These are phyloP conservation scores for Phytophthora niederhauseri DNA, from an alignment of 352 stramenopile genomes.

Conservation along the genomic window DNA sequence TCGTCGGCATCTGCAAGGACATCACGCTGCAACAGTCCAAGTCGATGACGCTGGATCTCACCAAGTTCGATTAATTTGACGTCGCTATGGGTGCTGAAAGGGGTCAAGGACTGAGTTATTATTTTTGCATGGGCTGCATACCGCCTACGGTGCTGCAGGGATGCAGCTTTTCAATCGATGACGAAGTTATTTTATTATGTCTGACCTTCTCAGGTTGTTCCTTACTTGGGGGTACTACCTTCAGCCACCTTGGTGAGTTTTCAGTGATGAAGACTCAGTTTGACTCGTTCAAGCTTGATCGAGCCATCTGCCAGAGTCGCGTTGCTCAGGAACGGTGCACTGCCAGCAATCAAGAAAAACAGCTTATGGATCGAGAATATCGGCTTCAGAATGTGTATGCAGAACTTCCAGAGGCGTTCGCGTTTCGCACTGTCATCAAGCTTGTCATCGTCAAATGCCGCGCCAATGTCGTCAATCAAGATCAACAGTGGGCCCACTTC, in stretches of 20 bases:
- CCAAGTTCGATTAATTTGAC: slow-evolving; percentile 51
- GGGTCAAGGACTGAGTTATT: slow-evolving; percentile 13
- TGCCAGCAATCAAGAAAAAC: too few species aligned
- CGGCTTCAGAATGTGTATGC: too few species aligned
- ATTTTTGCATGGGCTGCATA: slow-evolving; percentile 14
- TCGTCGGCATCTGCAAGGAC: slow-evolving; percentile 94
- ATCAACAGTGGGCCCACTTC: slow-evolving; percentile 38
- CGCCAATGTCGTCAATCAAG: slow-evolving; percentile 24
- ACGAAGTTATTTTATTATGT: slow-evolving; percentile 4
- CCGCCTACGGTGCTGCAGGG: neutral
- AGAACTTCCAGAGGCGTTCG: slow-evolving; percentile 1
- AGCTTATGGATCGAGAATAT: too few species aligned
- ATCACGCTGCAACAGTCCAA: slow-evolving; percentile 74
- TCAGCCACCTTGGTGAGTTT: too few species aligned
- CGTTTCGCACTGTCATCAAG: neutral
- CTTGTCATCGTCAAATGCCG: neutral
- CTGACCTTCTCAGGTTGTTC: too few species aligned
- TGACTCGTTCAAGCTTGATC: too few species aligned
- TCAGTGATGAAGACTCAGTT: too few species aligned
- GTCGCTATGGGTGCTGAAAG: neutral
- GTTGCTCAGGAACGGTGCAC: too few species aligned
- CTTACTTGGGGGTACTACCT: too few species aligned
- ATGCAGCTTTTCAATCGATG: slow-evolving; percentile 14
- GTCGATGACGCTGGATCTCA: slow-evolving; percentile 85
- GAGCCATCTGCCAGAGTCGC: too few species aligned